Base-by-base conservation (phyloP, 129 eudicot species). In the sunflower (Helianthus annuus) region DNA sequence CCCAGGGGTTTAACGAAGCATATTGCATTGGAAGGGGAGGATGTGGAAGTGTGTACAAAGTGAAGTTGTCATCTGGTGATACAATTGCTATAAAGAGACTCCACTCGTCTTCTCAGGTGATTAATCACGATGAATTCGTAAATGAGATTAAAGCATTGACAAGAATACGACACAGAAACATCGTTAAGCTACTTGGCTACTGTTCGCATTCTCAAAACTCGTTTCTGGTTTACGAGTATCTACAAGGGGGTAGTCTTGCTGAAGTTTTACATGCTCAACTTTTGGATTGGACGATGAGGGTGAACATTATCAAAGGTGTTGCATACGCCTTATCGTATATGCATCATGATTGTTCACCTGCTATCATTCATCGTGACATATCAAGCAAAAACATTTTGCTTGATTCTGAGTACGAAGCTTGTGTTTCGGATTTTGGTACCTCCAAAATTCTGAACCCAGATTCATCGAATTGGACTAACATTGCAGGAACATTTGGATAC, bases 321-420 rank as follows among this genome's bases (percentile, higher is more conserved):
- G 76, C 76, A 6, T 53, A 66, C 22, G 83, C 83, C 6, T 52
- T 79, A 62, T 79, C 79, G 3, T 79, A 80, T 45, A 74, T 80
- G 80, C 84, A 80, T 64, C 84, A 80, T 44, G 84, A 80, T 53
- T 80, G 80, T 67, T 66, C 64, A 19, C 76, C 84, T 4, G 72
- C 84, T 3, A 68, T 80, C 5, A 68, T 74, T 44, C 84, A 80
- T 19, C 70, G 84, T 8, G 84, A 80, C 64, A 80, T 80, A 48
- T 80, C 84, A 12, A 72, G 79, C 49, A 74, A 73, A 58, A 80
- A 74, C 32, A 68, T 80, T 48, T 68, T 80, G 84, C 75, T 80
- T 11, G 73, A 80, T 69, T 32, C 46, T 1, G 76, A 80, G 10
- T 74, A 40, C 14, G 76, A 80, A 22, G 84, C 84, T 69, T 70